Evolutionary conservation across 1,284 basidiomycete species (phyloP), one percentile per base, ranked within the genome.

Genomic region (Cryptococcus wingfieldii): DNA sequence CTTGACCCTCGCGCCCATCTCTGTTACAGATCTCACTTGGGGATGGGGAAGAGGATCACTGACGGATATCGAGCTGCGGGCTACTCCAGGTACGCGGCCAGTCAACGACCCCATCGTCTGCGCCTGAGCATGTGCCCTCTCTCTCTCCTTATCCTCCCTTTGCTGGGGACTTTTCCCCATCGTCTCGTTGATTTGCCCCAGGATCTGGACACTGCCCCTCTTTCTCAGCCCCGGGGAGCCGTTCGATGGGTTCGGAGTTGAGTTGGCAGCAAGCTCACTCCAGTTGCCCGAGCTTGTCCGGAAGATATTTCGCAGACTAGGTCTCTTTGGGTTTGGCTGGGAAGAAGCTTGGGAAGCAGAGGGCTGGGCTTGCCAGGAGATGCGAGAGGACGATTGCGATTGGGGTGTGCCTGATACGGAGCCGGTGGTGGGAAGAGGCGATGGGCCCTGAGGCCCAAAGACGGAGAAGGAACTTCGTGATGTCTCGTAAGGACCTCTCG

Each of bases 251-350:
- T 27, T 19, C 10, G 23, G 10, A 9, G 53, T 49, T 4, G 57
- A 52, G 23, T 42, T 25, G 47, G 45, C 47, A 16, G 70, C 67
- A 4, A 75, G 59, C 28, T 72, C 72, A 18, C 62, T 60, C 72
- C 72, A 75, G 53, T 67, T 71, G 8, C 72, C 72, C 0, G 71
- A 73, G 27, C 61, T 59, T 0, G 65, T 63, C 2, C 71, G 63
- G 59, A 75, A 75, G 25, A 74, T 70, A 47, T 65, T 68, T 23
- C 64, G 57, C 19, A 74, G 53, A 28, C 58, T 67, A 0, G 71
- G 70, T 23, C 71, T 57, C 45, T 66, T 67, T n/a, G 46, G 38
- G 6, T n/a, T 59, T 23, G 47, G 55, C 31, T 23, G 38, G n/a
- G 23, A 25, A 25, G 14, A n/a, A 6, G 49, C 23, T n/a, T 19